phyloP scores from a whole-genome alignment of 257 asterid species.

The Salvia rosmarinus region DNA sequence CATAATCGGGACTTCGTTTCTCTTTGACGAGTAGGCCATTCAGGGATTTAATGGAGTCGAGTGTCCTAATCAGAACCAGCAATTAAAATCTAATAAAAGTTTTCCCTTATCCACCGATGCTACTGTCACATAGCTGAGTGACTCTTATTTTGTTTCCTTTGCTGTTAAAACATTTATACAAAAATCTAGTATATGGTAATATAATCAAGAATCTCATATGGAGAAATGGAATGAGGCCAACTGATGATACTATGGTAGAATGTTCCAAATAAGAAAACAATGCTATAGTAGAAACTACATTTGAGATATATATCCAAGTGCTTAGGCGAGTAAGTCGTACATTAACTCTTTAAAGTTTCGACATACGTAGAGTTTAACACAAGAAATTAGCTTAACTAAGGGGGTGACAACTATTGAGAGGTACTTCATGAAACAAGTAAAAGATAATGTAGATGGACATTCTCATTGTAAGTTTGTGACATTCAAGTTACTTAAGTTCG shows the following conservation, averaged over 20 bases:
- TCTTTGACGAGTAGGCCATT: not conserved
- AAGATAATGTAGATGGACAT: not conserved
- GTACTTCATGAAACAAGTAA: slow-evolving; percentile 22
- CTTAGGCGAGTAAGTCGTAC: not conserved
- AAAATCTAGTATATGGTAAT: slow-evolving; percentile 7
- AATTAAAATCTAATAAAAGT: not conserved
- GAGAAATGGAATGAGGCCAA: not conserved
- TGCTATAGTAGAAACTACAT: not conserved
- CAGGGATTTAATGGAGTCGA: not conserved
- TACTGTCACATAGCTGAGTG: not conserved
- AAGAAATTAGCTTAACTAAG: not conserved
- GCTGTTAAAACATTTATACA: not conserved
- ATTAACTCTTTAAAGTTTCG: not conserved
- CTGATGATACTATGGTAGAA: not conserved
- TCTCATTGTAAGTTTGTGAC: not conserved
- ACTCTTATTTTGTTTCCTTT: not conserved
- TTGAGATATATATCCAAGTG: not conserved
- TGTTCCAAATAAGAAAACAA: not conserved
- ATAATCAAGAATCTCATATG: not conserved
- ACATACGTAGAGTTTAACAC: not conserved
- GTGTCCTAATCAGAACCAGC: not conserved
- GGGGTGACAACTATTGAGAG: not conserved
- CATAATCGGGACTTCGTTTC: not conserved
- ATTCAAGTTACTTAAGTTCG: not conserved
- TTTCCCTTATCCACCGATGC: slow-evolving; percentile 11